Evolutionary conservation across 164 flowering plant species (phyloP).

Genomic region (Kingdonia uniflora): DNA sequence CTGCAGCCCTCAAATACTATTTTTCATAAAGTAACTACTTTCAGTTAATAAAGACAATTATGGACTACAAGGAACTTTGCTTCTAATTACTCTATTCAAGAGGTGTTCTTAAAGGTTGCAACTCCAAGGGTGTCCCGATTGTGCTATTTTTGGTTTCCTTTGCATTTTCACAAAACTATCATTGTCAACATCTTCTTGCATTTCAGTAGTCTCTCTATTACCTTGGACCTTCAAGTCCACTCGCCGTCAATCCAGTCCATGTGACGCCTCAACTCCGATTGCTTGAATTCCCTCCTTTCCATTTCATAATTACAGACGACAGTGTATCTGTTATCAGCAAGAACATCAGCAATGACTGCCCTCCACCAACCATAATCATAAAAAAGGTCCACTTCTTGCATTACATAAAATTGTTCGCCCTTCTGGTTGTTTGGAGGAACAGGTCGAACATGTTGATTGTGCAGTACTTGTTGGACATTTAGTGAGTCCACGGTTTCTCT

Average conservation of each 20-base stretch:
- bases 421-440: background rate
- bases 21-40: too few relatives aligned
- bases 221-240: background rate
- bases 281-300: background rate
- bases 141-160: too few relatives aligned
- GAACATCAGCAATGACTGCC: background rate
- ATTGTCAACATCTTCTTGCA: too few relatives aligned
- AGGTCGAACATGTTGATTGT: background rate
- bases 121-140: too few relatives aligned
- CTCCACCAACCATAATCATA: slow-evolving; percentile 4
- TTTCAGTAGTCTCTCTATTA: too few relatives aligned
- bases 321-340: background rate
- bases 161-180: too few relatives aligned
- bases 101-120: too few relatives aligned
- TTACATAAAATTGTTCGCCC: background rate
- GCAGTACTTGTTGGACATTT: background rate
- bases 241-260: slow-evolving; percentile 1
- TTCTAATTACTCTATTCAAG: too few relatives aligned
- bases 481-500: background rate
- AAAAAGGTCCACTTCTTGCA: slow-evolving; percentile 1
- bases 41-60: too few relatives aligned
- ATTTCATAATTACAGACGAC: background rate
- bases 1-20: too few relatives aligned
- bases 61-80: too few relatives aligned
- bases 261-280: background rate